Percentiles rank a stretch among this genome's conserved stretches.
Conservation (phyloP, 2,329 filamentous ascomycete species). For the Trichophyton benhamiae region DNA sequence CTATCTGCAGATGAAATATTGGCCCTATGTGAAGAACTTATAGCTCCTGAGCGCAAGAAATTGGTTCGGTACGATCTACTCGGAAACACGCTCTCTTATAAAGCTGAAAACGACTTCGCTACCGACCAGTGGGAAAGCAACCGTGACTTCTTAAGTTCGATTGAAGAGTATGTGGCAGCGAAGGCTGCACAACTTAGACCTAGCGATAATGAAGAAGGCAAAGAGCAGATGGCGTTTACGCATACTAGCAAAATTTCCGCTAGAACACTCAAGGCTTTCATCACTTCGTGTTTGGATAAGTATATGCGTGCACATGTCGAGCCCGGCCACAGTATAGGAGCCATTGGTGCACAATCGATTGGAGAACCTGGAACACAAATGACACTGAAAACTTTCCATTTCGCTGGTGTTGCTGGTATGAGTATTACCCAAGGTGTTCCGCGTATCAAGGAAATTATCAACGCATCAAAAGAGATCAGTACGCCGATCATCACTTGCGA, state of each 20-base stretch:
- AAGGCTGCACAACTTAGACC: constrained; percentile 48
- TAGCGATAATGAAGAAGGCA: constrained; percentile 20
- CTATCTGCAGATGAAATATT: constrained; percentile 64
- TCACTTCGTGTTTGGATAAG: constrained; percentile 72
- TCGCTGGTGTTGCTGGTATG: constrained; percentile 98
- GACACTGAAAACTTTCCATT: constrained; percentile 99
- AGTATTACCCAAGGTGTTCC: constrained; percentile 98
- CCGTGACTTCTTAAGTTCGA: constrained; percentile 66
- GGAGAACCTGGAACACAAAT: constrained; percentile 98
- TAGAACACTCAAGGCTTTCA: constrained; percentile 60
- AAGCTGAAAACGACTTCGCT: constrained; percentile 54
- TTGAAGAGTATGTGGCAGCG: constrained; percentile 58
- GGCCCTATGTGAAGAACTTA: constrained; percentile 52
- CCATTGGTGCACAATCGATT: constrained; percentile 93
- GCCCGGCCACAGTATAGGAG: constrained; percentile 88
- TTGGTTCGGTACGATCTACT: constrained; percentile 51
- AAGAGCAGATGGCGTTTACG: constrained; percentile 38
- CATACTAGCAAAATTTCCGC: constrained; percentile 74
- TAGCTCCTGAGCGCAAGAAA: constrained; percentile 56
- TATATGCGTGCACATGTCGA: constrained; percentile 86
- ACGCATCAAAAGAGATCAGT: constrained; percentile 85
- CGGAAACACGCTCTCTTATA: constrained; percentile 52
- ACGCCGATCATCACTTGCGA: constrained; percentile 88
- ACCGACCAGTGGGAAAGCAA: constrained; percentile 71
- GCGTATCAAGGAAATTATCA: constrained; percentile 99